phyloP scores from a whole-genome alignment of 176 grass and related monocot species.

The Lolium rigidum region DNA sequence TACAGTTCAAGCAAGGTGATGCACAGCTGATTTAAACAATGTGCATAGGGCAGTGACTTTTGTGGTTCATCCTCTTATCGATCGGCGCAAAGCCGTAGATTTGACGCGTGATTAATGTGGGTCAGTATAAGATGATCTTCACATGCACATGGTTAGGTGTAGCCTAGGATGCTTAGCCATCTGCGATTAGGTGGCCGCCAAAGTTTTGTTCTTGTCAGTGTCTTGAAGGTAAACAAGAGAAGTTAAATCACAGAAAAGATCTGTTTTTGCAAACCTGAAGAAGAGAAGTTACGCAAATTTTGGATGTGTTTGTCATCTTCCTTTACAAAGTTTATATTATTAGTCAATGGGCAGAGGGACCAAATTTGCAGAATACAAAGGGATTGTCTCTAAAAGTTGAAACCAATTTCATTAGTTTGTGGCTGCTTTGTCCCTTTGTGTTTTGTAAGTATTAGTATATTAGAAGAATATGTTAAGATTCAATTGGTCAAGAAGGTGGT shows the following conservation, averaged over 20 bases:
- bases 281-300: not conserved
- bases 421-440: conserved; percentile 44
- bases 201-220: conserved; percentile 46
- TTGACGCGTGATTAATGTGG: conserved; percentile 66
- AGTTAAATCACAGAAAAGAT: not conserved
- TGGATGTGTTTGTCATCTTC: not conserved
- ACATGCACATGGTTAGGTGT: conserved; percentile 48
- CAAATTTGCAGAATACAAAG: conserved; percentile 26
- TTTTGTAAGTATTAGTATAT: conserved; percentile 40
- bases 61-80: conserved; percentile 47
- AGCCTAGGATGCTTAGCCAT: conserved; percentile 35
- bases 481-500: conserved; percentile 45
- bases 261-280: not conserved
- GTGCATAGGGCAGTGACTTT: conserved; percentile 60
- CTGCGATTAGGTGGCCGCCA: conserved; percentile 31
- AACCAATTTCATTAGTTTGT: conserved; percentile 37
- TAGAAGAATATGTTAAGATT: conserved; percentile 38
- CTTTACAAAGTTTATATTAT: not conserved
- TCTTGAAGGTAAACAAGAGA: not conserved
- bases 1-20: conserved; percentile 28
- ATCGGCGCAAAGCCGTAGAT: conserved; percentile 48
- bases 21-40: conserved; percentile 37
- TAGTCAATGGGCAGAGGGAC: conserved; percentile 30
- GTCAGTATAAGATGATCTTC: conserved; percentile 41
- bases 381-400: conserved; percentile 49